phyloP scores from a whole-genome alignment of 1,139 yeast genomes.

The Yamadazyma sp. region DNA sequence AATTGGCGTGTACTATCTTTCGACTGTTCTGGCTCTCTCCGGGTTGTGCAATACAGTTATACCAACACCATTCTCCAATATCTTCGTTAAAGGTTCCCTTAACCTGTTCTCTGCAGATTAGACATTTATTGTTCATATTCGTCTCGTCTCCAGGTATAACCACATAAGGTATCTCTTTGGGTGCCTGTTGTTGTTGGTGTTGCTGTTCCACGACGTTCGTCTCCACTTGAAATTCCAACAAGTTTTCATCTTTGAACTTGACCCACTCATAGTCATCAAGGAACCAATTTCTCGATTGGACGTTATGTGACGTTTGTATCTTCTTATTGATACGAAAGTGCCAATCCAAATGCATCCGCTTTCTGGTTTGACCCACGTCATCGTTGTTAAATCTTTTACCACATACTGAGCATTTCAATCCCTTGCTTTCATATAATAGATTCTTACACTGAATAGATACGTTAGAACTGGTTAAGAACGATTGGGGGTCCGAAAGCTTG shows the following conservation, averaged over 20 bases:
- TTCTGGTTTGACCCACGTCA: conserved; percentile 52
- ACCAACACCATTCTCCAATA: conserved; percentile 96
- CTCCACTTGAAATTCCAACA: conserved; percentile 35
- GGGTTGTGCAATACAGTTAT: conserved; percentile 67
- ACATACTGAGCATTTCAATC: conserved; percentile 86
- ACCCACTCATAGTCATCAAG: conserved; percentile 75
- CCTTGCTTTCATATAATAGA: conserved; percentile 58
- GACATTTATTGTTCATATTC: conserved; percentile 73
- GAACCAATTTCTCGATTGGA: conserved; percentile 83
- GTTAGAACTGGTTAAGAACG: conserved; percentile 34
- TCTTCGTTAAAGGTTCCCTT: conserved; percentile 84
- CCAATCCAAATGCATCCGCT: conserved; percentile 84
- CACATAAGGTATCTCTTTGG: conserved; percentile 43
- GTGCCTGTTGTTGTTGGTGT: conserved; percentile 9
- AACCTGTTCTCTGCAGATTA: conserved; percentile 82
- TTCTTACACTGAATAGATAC: conserved; percentile 28
- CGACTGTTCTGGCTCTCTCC: conserved; percentile 48
- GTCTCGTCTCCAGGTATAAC: conserved; percentile 70
- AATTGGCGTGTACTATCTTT: conserved; percentile 73
- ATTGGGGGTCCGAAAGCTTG: conserved; percentile 31
- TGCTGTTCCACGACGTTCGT: conserved; percentile 11
- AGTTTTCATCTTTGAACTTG: conserved; percentile 62
- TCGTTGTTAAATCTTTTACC: conserved; percentile 80
- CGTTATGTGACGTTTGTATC: conserved; percentile 43
- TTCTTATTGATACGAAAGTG: conserved; percentile 90